These are phyloP conservation scores for Xylaria polymorpha DNA, from an alignment of 2,329 filamentous ascomycete species.

Conservation along the genomic window DNA sequence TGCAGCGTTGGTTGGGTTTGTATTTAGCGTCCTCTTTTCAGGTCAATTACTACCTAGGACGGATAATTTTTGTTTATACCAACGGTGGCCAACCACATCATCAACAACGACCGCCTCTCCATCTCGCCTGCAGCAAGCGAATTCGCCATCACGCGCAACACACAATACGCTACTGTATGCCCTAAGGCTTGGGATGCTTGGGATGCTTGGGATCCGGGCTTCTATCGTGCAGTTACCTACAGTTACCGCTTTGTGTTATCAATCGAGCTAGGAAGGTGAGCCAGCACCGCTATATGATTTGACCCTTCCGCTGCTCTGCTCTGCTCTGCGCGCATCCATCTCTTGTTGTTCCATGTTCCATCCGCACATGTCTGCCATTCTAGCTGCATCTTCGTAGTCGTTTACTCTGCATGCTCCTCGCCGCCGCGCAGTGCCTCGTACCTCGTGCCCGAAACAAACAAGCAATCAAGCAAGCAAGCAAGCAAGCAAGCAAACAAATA, in stretches of 20 bases:
- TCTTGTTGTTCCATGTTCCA: not conserved
- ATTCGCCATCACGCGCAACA: slow-evolving; percentile 8
- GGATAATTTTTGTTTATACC: not conserved
- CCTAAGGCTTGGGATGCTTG: slow-evolving; percentile 5
- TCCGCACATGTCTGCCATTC: slow-evolving; percentile 20
- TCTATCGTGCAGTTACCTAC: slow-evolving; percentile 16
- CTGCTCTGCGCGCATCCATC: slow-evolving; percentile 24
- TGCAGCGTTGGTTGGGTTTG: no score
- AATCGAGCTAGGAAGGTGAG: slow-evolving; percentile 49
- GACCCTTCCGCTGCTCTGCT: slow-evolving; percentile 29
- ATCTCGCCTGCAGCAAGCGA: not conserved
- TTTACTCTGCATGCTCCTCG: slow-evolving; percentile 26
- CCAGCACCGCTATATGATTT: slow-evolving; percentile 46
- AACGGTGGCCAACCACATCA: slow-evolving; percentile 1
- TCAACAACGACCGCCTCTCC: slow-evolving; percentile 1
- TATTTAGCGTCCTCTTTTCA: slow-evolving; percentile 5
- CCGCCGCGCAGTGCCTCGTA: slow-evolving; percentile 19
- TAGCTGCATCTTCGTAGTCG: slow-evolving; percentile 19
- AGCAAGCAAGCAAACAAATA: slow-evolving; percentile 46
- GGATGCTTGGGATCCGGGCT: slow-evolving; percentile 21
- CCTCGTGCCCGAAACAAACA: slow-evolving; percentile 6
- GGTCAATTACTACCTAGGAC: no score
- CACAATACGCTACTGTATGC: not conserved
- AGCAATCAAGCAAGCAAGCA: slow-evolving; percentile 29
- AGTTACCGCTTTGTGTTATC: not conserved